Conservation (phyloP, 805 yeast genomes). For the Pichia insulana region DNA sequence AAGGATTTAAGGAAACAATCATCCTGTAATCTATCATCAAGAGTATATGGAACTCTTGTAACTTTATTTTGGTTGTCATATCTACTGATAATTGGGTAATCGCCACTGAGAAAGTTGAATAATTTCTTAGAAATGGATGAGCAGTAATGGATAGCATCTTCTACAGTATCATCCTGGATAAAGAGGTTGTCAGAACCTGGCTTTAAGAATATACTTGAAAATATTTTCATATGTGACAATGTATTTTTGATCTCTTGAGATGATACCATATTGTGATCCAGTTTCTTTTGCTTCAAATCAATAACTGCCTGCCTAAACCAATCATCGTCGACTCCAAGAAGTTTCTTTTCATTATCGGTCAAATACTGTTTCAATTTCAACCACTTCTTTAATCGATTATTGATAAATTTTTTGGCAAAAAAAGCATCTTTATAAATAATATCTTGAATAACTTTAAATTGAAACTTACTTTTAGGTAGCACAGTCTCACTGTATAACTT, state of each 20-base stretch:
- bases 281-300: slow-evolving; percentile 16
- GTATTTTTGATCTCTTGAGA: slow-evolving; percentile 19
- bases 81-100: slow-evolving; percentile 31
- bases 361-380: slow-evolving; percentile 19
- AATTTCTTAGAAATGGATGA: slow-evolving; percentile 17
- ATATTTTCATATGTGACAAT: slow-evolving; percentile 22
- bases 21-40: background rate
- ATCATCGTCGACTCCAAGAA: slow-evolving; percentile 19
- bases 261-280: slow-evolving; percentile 19
- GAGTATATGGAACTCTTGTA: slow-evolving; percentile 9
- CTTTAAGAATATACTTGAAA: slow-evolving; percentile 18
- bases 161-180: background rate
- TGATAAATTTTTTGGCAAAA: slow-evolving; percentile 20
- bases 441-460: slow-evolving; percentile 24
- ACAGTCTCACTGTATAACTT: slow-evolving; percentile 14
- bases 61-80: slow-evolving; percentile 22
- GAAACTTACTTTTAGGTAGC: slow-evolving; percentile 17
- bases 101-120: slow-evolving; percentile 35
- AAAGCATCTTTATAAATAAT: slow-evolving; percentile 24
- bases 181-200: slow-evolving; percentile 4
- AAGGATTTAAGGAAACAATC: slow-evolving; percentile 24
- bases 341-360: slow-evolving; percentile 17
- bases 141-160: slow-evolving; percentile 13
- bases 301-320: slow-evolving; percentile 16
- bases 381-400: slow-evolving; percentile 23